Evolutionary conservation across 2,329 filamentous ascomycete species (phyloP).

Genomic region (Pseudodiploospora longispora): DNA sequence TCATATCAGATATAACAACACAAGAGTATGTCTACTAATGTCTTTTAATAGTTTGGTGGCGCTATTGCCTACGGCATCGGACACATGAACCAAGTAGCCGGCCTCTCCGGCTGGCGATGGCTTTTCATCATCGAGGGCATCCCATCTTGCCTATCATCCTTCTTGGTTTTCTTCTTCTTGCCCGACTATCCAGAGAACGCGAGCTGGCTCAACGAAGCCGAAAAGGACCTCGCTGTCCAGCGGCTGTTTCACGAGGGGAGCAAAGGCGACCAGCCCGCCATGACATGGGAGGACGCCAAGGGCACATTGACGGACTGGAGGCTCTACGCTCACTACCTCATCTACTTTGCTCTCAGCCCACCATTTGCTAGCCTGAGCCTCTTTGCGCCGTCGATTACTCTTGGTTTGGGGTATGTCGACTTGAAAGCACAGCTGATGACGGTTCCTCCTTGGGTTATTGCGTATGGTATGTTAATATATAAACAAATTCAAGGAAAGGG

Average conservation of each 20-base stretch:
- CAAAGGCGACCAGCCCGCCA: constrained; percentile 51
- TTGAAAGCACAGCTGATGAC: constrained; percentile 58
- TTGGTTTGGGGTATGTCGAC: constrained; percentile 41
- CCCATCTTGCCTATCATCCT: constrained; percentile 54
- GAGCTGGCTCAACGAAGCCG: constrained; percentile 50
- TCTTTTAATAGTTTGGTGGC: constrained; percentile 47
- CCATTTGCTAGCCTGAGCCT: constrained; percentile 53
- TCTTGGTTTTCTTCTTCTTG: constrained; percentile 58
- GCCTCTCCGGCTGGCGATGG: constrained; percentile 62
- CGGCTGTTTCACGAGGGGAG: constrained; percentile 39
- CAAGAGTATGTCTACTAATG: background rate
- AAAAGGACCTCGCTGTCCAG: constrained; percentile 46
- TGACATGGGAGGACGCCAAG: constrained; percentile 61
- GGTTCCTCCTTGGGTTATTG: constrained; percentile 56
- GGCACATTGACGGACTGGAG: constrained; percentile 58
- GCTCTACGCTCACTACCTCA: constrained; percentile 58
- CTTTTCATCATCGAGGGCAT: constrained; percentile 57
- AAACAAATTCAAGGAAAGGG: background rate
- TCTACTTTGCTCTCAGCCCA: constrained; percentile 42
- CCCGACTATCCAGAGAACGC: constrained; percentile 61
- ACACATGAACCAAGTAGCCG: constrained; percentile 57
- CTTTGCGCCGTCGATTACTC: constrained; percentile 54
- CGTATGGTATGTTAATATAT: constrained; percentile 35
- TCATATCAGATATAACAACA: background rate
- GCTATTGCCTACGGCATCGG: constrained; percentile 65